Evolutionary conservation across 192 early-diverging fungal species (phyloP), one percentile per base, ranked within the genome.

Genomic region (Entomortierella parvispora): DNA sequence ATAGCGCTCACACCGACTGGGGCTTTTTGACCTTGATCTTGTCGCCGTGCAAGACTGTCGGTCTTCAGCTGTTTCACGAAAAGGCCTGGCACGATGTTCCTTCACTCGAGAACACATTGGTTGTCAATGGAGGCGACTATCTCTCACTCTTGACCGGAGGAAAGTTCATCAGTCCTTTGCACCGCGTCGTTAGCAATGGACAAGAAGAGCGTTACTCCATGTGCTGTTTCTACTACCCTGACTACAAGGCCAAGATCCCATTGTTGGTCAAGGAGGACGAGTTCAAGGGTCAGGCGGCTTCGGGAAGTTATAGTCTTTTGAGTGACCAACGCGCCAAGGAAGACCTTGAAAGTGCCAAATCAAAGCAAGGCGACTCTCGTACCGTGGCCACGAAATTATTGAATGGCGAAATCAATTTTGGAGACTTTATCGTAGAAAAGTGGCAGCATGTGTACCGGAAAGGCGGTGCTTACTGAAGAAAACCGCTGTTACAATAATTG

Each of bases 81-180:
- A 80, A 62, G 22, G 44, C 51, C 25, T 88, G 87, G 86, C 58
- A 75, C 7, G 85, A 89, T 31, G 75, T 89, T 18, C 67, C 82
- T 12, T 79, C 85, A 4, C 52, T 80, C 45, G 68, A 77, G 14
- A 81, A 80, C 32, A 82, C 78, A 17, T 77, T 86, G 18, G 78
- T 91, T 43, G 85, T 90, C 62, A 90, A 89, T 52, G 86, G 80
- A 26, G 89, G 89, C 9, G 89, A 90, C 62, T 90, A 87, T 58
- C 61, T 89, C 33, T 85, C 85, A 2, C 72, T 89, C 0, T 32
- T 90, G 32, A 88, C 87, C 7, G 62, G 76, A 18, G 88, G 88
- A 4, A 52, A 68, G 15, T 56, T 84, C 48, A 59, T 75, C 45
- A 84, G 81, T 1, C 89, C 89, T 2, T 58, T 87, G 57, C 89